Percentiles rank a stretch among this genome's conserved stretches.
phyloP scores from a whole-genome alignment of 768 basidiomycete genomes.

The Kwoniella europaea region DNA sequence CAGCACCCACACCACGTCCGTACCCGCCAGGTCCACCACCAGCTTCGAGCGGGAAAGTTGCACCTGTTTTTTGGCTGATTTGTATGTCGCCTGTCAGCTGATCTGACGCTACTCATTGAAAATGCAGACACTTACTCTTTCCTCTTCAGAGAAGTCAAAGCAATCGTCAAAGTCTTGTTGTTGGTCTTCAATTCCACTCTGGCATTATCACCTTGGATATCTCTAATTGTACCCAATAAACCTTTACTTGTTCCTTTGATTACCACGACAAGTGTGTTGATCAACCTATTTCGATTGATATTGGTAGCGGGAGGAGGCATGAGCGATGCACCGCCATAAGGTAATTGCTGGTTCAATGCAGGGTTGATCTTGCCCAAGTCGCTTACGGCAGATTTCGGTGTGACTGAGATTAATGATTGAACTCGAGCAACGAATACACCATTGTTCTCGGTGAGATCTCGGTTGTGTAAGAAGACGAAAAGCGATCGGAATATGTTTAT shows the following conservation, averaged over 20 bases:
- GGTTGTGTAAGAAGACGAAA: conserved; percentile 91
- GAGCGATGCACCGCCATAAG: conserved; percentile 46
- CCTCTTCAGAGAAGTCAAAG: conserved; percentile 75
- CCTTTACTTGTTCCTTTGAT: conserved; percentile 89
- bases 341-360: conserved; percentile 61
- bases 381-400: conserved; percentile 74
- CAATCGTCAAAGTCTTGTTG: conserved; percentile 85
- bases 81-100: not conserved
- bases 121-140: conserved; percentile 66
- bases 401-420: conserved; percentile 77
- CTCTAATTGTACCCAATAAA: conserved; percentile 88
- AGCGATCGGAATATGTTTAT: conserved; percentile 93
- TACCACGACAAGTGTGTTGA: conserved; percentile 77
- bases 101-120: no score
- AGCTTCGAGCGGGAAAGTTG: conserved; percentile 47
- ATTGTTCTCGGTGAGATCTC: conserved; percentile 85
- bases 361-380: conserved; percentile 95
- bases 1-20: conserved; percentile 23
- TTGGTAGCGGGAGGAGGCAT: conserved; percentile 45
- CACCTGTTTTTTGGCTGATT: conserved; percentile 40
- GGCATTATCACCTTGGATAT: conserved; percentile 82
- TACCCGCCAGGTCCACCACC: conserved; percentile 23
- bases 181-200: conserved; percentile 89
- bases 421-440: conserved; percentile 93
- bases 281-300: conserved; percentile 65